Conservation (phyloP, 2,329 filamentous ascomycete species). For the Epichloe hybrida region DNA sequence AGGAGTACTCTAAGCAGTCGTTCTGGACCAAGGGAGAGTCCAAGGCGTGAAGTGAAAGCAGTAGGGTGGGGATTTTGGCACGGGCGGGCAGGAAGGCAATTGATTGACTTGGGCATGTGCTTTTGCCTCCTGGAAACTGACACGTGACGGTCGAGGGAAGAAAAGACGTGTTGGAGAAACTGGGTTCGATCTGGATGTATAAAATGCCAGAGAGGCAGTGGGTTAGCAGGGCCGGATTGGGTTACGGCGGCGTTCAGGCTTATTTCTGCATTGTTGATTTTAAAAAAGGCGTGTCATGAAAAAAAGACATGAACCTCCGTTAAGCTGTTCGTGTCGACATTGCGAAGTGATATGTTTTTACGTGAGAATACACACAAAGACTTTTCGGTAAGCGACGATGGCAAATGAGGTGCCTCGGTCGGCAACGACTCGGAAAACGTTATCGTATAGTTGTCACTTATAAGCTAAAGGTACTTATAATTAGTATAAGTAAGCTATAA, state of each 20-base stretch:
- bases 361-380: too few species aligned
- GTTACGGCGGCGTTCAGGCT: slow-evolving; percentile 27
- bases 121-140: not conserved
- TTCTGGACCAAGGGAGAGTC: slow-evolving; percentile 31
- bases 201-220: slow-evolving; percentile 20
- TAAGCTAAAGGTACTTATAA: too few species aligned
- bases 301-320: not conserved
- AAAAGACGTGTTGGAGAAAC: not conserved
- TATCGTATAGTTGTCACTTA: too few species aligned
- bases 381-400: too few species aligned
- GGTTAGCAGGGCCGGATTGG: slow-evolving; percentile 14
- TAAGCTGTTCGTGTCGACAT: not conserved
- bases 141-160: not conserved
- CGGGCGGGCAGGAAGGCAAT: not conserved
- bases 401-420: too few species aligned
- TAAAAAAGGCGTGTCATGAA: slow-evolving; percentile 2
- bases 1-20: slow-evolving; percentile 47
- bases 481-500: too few species aligned
- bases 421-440: too few species aligned
- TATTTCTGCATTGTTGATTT: slow-evolving; percentile 11
- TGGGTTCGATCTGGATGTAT: slow-evolving; percentile 21
- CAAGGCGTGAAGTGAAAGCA: slow-evolving; percentile 11
- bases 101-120: not conserved
- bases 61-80: too few species aligned
- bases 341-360: too few species aligned